phyloP scores from a whole-genome alignment of 176 grass and related monocot species.

The Musa acuminata region DNA sequence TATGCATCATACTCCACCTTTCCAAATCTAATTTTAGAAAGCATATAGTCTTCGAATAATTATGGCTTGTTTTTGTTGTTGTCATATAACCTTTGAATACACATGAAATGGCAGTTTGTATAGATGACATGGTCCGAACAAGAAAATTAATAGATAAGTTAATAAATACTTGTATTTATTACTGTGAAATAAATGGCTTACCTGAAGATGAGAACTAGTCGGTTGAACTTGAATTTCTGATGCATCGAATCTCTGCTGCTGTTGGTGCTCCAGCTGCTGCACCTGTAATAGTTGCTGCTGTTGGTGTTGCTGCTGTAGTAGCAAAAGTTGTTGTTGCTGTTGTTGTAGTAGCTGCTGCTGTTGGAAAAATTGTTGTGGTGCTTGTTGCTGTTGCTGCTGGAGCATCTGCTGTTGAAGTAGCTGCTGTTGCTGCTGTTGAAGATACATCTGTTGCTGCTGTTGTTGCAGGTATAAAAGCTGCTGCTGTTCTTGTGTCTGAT shows the following conservation, averaged over 20 bases:
- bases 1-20: not conserved
- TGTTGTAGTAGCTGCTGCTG: conserved; percentile 23
- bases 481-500: conserved; percentile 29
- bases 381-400: conserved; percentile 11
- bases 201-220: conserved; percentile 31
- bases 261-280: conserved; percentile 23
- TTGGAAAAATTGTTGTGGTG: not conserved
- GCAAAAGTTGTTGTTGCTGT: conserved; percentile 29
- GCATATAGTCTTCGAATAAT: not conserved
- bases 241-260: conserved; percentile 32
- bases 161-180: not conserved
- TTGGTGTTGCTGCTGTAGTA: conserved; percentile 28
- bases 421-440: conserved; percentile 45
- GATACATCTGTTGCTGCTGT: conserved; percentile 58
- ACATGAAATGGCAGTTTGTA: not conserved
- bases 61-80: too few species aligned
- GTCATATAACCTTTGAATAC: not conserved
- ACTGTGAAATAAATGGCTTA: conserved; percentile 8
- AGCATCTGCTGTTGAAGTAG: conserved; percentile 10
- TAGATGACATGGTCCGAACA: not conserved
- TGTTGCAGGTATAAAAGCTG: conserved; percentile 55
- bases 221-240: conserved; percentile 32
- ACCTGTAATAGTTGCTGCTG: conserved; percentile 25
- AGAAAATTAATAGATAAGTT: not conserved
- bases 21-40: not conserved